These are phyloP conservation scores for Pseudogymnoascus sp. DNA, from an alignment of 2,329 filamentous ascomycete species.

Conservation along the genomic window DNA sequence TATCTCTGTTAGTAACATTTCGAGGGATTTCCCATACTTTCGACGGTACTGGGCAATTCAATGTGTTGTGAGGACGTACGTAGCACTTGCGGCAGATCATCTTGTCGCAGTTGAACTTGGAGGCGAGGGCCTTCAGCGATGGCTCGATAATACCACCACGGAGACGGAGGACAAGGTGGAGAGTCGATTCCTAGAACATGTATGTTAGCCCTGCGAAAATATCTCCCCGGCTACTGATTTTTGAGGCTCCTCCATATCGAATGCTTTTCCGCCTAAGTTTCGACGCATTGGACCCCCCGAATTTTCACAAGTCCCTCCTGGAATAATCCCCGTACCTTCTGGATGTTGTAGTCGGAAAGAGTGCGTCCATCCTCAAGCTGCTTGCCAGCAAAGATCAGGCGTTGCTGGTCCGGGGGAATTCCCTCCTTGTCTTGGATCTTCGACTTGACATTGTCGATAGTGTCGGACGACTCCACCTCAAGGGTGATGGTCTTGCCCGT, in stretches of 20 bases:
- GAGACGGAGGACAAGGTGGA: slow-evolving; percentile 96
- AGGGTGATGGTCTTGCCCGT: slow-evolving; percentile 99
- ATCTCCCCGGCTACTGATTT: background rate
- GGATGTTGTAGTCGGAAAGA: slow-evolving; percentile 97
- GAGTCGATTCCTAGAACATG: slow-evolving; percentile 73
- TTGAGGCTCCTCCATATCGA: background rate
- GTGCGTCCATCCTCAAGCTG: slow-evolving; percentile 98
- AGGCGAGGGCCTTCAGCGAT: slow-evolving; percentile 94
- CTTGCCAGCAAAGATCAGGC: slow-evolving; percentile 98
- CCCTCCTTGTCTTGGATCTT: slow-evolving; percentile 99
- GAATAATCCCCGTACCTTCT: slow-evolving; percentile 62
- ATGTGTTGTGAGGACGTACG: slow-evolving; percentile 49
- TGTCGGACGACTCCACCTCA: slow-evolving; percentile 97
- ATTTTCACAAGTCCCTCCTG: background rate
- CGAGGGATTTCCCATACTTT: background rate
- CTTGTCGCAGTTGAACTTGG: slow-evolving; percentile 99
- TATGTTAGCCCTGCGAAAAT: background rate
- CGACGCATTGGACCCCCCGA: slow-evolving; percentile 9
- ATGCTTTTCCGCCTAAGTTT: background rate
- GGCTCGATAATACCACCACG: slow-evolving; percentile 99
- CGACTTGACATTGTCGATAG: slow-evolving; percentile 99
- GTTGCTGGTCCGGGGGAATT: slow-evolving; percentile 96
- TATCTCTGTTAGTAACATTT: slow-evolving; percentile 19
- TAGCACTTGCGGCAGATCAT: slow-evolving; percentile 99
- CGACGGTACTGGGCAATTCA: background rate